Evolutionary conservation across 176 grass and related monocot species (phyloP).

Genomic region (Oryza punctata): DNA sequence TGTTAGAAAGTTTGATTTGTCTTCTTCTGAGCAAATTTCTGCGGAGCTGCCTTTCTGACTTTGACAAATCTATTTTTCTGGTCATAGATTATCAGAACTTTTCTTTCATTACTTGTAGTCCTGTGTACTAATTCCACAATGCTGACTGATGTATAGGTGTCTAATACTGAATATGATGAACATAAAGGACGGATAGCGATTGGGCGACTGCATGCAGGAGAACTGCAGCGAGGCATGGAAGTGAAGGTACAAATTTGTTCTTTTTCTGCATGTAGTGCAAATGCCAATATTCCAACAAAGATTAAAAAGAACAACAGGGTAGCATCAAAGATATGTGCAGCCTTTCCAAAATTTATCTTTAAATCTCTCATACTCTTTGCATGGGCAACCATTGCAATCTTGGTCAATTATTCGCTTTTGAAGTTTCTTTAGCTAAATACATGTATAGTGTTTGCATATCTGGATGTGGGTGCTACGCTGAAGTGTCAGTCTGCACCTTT

Average conservation of each 20-base stretch:
- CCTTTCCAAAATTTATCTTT: neutral
- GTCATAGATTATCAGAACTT: constrained; percentile 1
- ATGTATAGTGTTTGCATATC: neutral
- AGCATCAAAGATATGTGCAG: constrained; percentile 15
- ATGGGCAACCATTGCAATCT: constrained; percentile 8
- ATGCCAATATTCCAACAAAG: constrained; percentile 11
- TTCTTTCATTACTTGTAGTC: constrained; percentile 13
- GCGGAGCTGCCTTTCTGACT: neutral
- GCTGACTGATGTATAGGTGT: constrained; percentile 60
- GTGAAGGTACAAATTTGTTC: constrained; percentile 66
- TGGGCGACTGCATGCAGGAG: constrained; percentile 90
- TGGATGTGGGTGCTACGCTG: too few species aligned
- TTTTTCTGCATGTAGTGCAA: constrained; percentile 9
- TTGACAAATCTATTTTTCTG: constrained; percentile 10
- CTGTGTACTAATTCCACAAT: constrained; percentile 18
- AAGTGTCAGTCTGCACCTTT: too few species aligned
- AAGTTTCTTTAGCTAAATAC: neutral
- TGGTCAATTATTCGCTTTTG: neutral
- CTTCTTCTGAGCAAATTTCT: constrained; percentile 5
- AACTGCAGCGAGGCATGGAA: constrained; percentile 80
- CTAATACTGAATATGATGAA: constrained; percentile 96
- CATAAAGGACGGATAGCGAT: constrained; percentile 99
- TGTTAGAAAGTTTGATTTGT: neutral
- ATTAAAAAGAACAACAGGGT: constrained; percentile 7
- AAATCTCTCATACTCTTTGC: constrained; percentile 29